These are phyloP conservation scores for Alternaria sp. DNA, from an alignment of 2,329 filamentous ascomycete species.

Conservation along the genomic window DNA sequence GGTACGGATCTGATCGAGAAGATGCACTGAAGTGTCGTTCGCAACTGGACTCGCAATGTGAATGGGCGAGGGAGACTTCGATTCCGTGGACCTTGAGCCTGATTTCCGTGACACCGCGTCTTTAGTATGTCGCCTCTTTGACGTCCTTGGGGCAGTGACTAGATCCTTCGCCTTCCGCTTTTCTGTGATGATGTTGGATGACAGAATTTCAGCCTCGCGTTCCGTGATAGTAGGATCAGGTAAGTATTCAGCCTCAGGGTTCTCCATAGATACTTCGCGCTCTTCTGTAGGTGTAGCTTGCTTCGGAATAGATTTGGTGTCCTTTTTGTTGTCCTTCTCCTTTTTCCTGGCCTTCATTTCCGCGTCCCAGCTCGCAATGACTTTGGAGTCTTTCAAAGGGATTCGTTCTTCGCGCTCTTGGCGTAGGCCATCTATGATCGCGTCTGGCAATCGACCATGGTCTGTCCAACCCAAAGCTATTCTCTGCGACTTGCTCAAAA, in stretches of 20 bases:
- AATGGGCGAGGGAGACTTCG: background rate
- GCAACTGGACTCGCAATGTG: background rate
- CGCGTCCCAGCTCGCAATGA: conserved; percentile 21
- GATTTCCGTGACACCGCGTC: background rate
- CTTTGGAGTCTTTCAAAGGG: conserved; percentile 30
- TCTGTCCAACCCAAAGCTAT: conserved; percentile 35
- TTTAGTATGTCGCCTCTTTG: conserved; percentile 18
- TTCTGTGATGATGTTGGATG: background rate
- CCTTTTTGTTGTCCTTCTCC: conserved; percentile 7
- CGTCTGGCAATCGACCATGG: conserved; percentile 38
- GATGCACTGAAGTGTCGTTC: background rate
- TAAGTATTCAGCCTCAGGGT: background rate
- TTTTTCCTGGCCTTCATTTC: conserved; percentile 15
- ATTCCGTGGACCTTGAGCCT: background rate
- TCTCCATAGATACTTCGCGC: background rate
- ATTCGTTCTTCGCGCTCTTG: conserved; percentile 32
- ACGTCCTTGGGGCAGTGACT: background rate
- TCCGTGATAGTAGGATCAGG: background rate
- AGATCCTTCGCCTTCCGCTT: conserved; percentile 19
- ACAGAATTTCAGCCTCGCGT: background rate
- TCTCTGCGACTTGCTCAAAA: conserved; percentile 40
- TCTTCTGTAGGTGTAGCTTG: background rate
- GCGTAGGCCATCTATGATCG: conserved; percentile 38
- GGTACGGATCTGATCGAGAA: background rate
- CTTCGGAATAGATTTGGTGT: background rate